phyloP scores from a whole-genome alignment of 257 asterid genomes.

The Nicotiana benthamiana region DNA sequence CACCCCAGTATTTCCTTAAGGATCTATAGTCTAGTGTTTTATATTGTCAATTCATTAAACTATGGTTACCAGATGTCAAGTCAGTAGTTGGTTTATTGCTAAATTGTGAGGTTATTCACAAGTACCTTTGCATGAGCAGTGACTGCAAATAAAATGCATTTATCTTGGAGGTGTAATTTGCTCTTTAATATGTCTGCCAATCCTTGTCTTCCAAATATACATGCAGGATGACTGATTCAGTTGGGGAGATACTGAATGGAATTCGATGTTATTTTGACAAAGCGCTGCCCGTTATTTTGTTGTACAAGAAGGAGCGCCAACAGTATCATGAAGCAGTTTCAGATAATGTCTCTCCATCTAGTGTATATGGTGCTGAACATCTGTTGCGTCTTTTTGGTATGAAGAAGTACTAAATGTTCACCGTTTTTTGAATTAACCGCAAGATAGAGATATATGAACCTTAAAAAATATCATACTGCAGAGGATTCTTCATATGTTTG shows the following conservation, averaged over 20 bases:
- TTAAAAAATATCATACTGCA: background rate
- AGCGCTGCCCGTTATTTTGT: constrained; percentile 66
- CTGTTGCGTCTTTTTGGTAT: constrained; percentile 93
- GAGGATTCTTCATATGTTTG: background rate
- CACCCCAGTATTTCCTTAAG: background rate
- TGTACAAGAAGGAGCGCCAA: constrained; percentile 84
- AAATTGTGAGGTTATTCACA: background rate
- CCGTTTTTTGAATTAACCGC: background rate
- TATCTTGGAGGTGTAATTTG: background rate
- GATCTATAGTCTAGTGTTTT: background rate
- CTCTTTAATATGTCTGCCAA: background rate
- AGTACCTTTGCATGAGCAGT: background rate
- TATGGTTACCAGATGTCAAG: background rate
- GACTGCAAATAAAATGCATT: background rate
- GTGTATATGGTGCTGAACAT: constrained; percentile 95
- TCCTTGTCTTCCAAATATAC: constrained; percentile 7
- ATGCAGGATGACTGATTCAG: constrained; percentile 60
- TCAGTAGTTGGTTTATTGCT: background rate
- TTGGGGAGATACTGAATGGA: constrained; percentile 79
- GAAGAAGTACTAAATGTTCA: constrained; percentile 4
- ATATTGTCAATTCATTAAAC: background rate
- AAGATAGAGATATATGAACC: background rate
- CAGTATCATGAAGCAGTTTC: constrained; percentile 63
- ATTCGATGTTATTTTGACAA: constrained; percentile 78
- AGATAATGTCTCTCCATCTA: constrained; percentile 62